Percentiles rank a stretch among this genome's conserved stretches.
phyloP scores from a whole-genome alignment of 2,329 filamentous ascomycete species.

The Trichophyton verrucosum region DNA sequence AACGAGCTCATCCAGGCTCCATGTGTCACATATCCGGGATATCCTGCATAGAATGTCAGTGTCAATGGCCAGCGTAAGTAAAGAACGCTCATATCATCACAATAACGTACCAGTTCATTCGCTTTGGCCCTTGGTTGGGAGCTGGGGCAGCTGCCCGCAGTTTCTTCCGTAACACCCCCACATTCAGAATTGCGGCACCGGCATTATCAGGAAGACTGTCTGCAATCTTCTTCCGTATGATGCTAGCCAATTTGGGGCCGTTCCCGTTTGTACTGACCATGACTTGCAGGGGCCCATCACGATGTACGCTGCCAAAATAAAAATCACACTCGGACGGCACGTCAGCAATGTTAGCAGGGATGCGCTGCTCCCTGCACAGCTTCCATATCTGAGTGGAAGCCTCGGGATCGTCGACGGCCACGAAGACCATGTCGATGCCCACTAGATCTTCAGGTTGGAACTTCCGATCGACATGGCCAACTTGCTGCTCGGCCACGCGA shows the following conservation, averaged over 20 bases:
- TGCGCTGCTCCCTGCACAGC: constrained; percentile 70
- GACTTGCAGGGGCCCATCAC: constrained; percentile 88
- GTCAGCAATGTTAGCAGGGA: constrained; percentile 91
- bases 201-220: constrained; percentile 61
- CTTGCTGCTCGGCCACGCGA: constrained; percentile 61
- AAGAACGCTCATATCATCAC: background rate
- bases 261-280: constrained; percentile 99
- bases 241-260: constrained; percentile 77
- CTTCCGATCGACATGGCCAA: constrained; percentile 66
- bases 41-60: constrained; percentile 45
- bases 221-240: constrained; percentile 73
- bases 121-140: constrained; percentile 61
- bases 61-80: background rate
- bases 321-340: constrained; percentile 96
- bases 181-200: constrained; percentile 72
- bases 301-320: constrained; percentile 92
- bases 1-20: constrained; percentile 66
- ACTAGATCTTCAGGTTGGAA: constrained; percentile 85
- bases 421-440: constrained; percentile 70
- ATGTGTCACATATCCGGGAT: constrained; percentile 69
- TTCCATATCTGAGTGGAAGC: constrained; percentile 90
- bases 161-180: constrained; percentile 67
- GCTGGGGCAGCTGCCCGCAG: constrained; percentile 64
- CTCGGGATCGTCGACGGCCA: constrained; percentile 82
- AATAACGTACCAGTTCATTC: constrained; percentile 70